These are phyloP conservation scores for Saccharum hybrid DNA, from an alignment of 202 grass and related monocot genomes.

Conservation along the genomic window DNA sequence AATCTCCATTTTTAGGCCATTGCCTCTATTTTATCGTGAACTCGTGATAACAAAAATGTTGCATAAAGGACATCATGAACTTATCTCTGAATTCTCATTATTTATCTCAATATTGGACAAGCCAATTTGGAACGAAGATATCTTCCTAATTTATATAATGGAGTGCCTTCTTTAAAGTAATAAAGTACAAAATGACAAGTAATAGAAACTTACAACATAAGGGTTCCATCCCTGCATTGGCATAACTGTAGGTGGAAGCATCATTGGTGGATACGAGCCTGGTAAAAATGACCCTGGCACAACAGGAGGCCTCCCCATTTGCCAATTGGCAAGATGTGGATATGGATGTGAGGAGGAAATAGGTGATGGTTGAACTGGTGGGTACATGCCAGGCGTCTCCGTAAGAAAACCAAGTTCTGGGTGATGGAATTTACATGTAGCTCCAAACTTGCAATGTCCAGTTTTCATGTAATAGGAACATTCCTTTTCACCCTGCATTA, in stretches of 20 bases:
- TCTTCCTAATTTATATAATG: not conserved
- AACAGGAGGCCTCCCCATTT: constrained; percentile 77
- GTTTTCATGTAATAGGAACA: constrained; percentile 93
- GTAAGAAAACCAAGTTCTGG: constrained; percentile 54
- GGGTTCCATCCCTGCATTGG: constrained; percentile 89
- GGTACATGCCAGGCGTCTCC: constrained; percentile 62
- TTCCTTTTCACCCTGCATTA: constrained; percentile 83
- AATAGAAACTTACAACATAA: constrained; percentile 68
- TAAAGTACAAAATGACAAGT: constrained; percentile 42
- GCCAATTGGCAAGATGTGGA: constrained; percentile 67
- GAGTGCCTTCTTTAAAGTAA: constrained; percentile 8
- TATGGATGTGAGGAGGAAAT: constrained; percentile 66
- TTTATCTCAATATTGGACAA: constrained; percentile 13
- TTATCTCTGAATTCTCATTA: not conserved
- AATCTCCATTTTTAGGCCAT: constrained; percentile 16
- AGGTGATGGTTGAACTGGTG: constrained; percentile 53
- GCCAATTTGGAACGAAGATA: constrained; percentile 26
- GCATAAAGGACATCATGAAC: constrained; percentile 19
- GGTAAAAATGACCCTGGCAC: constrained; percentile 55
- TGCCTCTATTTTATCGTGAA: constrained; percentile 1
- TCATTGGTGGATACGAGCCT: constrained; percentile 73
- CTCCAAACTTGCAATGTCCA: constrained; percentile 86
- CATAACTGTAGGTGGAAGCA: constrained; percentile 73
- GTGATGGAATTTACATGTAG: constrained; percentile 90
- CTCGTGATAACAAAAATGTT: constrained; percentile 23